Percentiles rank a stretch among this genome's conserved stretches.
These are phyloP conservation scores for Daedaleopsis nitida DNA, from an alignment of 768 basidiomycete species.

Conservation along the genomic window DNA sequence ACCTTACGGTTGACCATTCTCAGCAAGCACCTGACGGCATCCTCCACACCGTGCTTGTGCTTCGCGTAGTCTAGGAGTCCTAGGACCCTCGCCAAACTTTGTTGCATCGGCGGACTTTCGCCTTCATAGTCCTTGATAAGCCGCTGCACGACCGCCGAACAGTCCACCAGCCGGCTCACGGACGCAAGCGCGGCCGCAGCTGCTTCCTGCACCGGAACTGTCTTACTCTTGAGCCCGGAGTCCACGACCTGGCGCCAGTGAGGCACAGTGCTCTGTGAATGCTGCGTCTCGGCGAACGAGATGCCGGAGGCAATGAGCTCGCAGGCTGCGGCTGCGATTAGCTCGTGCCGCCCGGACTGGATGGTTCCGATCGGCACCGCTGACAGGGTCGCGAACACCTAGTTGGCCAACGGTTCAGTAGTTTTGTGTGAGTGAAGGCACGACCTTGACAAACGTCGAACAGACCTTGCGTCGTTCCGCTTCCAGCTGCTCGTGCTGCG, in stretches of 20 bases:
- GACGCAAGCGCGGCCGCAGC: conserved; percentile 70
- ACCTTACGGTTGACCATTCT: conserved; percentile 59
- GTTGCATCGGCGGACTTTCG: conserved; percentile 59
- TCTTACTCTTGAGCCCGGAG: conserved; percentile 69
- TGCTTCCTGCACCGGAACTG: conserved; percentile 66
- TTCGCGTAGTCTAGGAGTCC: conserved; percentile 68
- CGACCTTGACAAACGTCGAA: background rate
- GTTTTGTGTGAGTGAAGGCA: background rate
- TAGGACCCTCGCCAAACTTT: conserved; percentile 71
- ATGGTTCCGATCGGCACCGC: conserved; percentile 60
- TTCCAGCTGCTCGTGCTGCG: conserved; percentile 5
- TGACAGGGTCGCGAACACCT: conserved; percentile 70
- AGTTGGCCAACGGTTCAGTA: background rate
- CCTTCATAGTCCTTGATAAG: conserved; percentile 63
- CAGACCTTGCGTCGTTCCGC: conserved; percentile 45
- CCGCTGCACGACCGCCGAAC: conserved; percentile 61
- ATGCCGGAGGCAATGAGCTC: conserved; percentile 66
- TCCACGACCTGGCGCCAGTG: conserved; percentile 74
- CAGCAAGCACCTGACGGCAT: conserved; percentile 60
- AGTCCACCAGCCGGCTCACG: conserved; percentile 72
- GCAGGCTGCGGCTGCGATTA: conserved; percentile 73
- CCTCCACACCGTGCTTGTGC: conserved; percentile 53
- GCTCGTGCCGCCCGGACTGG: conserved; percentile 66
- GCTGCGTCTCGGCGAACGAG: conserved; percentile 55
- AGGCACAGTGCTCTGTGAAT: conserved; percentile 40